These are phyloP conservation scores for Smallanthus sonchifolius DNA, from an alignment of 129 eudicot species.

Conservation along the genomic window DNA sequence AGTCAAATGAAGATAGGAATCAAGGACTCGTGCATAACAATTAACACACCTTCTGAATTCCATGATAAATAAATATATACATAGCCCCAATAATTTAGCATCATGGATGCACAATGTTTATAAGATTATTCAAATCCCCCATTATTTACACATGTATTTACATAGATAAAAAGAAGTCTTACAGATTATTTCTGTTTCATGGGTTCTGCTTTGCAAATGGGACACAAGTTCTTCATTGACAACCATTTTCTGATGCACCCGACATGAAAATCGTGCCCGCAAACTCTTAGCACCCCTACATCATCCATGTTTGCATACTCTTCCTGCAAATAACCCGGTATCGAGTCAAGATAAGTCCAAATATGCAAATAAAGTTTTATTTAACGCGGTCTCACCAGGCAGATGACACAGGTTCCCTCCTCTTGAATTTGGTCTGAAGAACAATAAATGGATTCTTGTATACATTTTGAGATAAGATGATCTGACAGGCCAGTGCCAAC, in stretches of 20 bases:
- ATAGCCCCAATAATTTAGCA: constrained; percentile 29
- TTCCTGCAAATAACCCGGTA: constrained; percentile 43
- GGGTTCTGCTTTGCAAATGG: constrained; percentile 63
- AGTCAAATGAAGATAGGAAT: background rate
- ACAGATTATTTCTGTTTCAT: constrained; percentile 34
- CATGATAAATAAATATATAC: constrained; percentile 16
- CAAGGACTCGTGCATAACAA: background rate
- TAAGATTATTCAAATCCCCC: constrained; percentile 17
- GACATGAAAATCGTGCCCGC: constrained; percentile 67
- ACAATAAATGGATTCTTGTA: constrained; percentile 58
- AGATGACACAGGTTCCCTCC: constrained; percentile 66
- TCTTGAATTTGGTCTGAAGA: constrained; percentile 60
- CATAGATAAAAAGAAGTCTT: constrained; percentile 6
- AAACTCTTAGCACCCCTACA: constrained; percentile 53
- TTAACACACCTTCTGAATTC: background rate
- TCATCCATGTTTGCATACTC: constrained; percentile 68
- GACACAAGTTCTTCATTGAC: constrained; percentile 69
- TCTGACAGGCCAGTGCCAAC: constrained; percentile 67
- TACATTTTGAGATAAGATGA: constrained; percentile 43
- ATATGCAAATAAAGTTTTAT: background rate
- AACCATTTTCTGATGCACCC: constrained; percentile 72
- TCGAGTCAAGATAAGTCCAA: background rate
- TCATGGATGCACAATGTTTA: constrained; percentile 29
- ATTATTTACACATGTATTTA: constrained; percentile 26
- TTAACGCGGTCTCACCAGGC: constrained; percentile 51